Percentiles rank a stretch among this genome's conserved stretches.
These are phyloP conservation scores for Parmelia sp. DNA, from an alignment of 495 filamentous ascomycete genomes.

Conservation along the genomic window DNA sequence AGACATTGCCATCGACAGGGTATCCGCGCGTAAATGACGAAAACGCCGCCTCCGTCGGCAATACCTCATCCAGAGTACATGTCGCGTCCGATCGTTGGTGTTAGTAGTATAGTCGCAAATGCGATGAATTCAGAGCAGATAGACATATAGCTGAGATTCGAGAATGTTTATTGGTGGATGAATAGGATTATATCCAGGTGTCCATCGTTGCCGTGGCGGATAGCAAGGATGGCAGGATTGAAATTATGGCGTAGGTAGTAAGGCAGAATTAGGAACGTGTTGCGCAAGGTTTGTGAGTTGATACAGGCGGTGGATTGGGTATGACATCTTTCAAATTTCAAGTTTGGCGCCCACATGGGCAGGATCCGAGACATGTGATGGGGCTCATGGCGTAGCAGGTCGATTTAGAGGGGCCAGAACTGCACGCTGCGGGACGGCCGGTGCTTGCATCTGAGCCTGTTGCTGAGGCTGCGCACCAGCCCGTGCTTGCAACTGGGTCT, in stretches of 20 bases:
- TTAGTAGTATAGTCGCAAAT: background rate
- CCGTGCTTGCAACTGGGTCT: background rate
- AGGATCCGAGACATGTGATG: background rate
- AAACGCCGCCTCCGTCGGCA: background rate
- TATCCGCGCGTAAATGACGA: background rate
- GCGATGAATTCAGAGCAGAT: background rate
- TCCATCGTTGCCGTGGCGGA: background rate
- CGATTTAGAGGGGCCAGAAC: background rate
- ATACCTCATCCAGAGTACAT: background rate
- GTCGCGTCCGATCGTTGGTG: background rate
- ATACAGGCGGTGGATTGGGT: background rate
- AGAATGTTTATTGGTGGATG: background rate
- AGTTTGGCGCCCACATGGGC: background rate
- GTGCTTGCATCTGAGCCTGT: constrained; percentile 3
- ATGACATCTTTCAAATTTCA: background rate
- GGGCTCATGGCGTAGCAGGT: background rate
- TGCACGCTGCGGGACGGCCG: background rate
- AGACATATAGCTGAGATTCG: background rate
- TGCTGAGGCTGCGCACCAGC: background rate
- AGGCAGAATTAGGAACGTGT: background rate
- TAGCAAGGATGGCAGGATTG: background rate
- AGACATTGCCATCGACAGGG: background rate
- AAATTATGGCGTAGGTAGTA: background rate
- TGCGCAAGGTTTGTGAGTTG: background rate
- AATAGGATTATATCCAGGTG: background rate